Evolutionary conservation across 2,329 filamentous ascomycete genomes (phyloP), one percentile per base, ranked within the genome.

Genomic region (Fusarium cyanostomum): DNA sequence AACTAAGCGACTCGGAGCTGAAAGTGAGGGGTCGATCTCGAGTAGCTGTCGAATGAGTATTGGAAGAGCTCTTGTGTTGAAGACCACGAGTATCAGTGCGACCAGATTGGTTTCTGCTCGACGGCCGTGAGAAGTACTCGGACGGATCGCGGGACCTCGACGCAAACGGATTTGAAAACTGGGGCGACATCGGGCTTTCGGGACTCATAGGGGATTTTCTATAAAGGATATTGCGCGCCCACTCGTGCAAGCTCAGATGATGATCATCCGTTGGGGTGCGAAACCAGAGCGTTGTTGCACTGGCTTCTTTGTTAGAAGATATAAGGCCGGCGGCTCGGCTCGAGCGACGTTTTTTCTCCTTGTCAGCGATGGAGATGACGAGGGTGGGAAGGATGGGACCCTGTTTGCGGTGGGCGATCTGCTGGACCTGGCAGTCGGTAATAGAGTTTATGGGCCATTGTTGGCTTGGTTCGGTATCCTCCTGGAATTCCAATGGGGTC

Each of bases 331-430:
- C 82, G 4, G 87, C 85, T 59, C 87, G 81, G 65, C 87, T 89
- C 42, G 87, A 89, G 58, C 87, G 81, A 45, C 87, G 83, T 68
- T 89, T 89, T 52, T 85, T 83, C 62, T 87, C 78, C 71, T 86
- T 88, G 63, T 89, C 86, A 33, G 81, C 79, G 43, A 89, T 75
- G 62, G 79, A 84, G 33, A 89, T 71, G 41, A 88, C 78, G 11
- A 90, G 79, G 7, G 87, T 89, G 2, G 86, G 86, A 8, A 86
- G 74, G 5, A 83, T 78, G 10, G 84, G 82, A 1, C 83, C 84
- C 68, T 88, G 85, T 68, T 89, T 89, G 46, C 86, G 84, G 67
- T 89, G 84, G 37, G 85, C 79, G 13, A 88, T 64, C 72, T 82
- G 81, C 71, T 88, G 85, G 28, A 88, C 80, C 62, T 85, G 81